Conservation (phyloP, 108 stramenopile species). For the Cylindrotheca fusiformis region DNA sequence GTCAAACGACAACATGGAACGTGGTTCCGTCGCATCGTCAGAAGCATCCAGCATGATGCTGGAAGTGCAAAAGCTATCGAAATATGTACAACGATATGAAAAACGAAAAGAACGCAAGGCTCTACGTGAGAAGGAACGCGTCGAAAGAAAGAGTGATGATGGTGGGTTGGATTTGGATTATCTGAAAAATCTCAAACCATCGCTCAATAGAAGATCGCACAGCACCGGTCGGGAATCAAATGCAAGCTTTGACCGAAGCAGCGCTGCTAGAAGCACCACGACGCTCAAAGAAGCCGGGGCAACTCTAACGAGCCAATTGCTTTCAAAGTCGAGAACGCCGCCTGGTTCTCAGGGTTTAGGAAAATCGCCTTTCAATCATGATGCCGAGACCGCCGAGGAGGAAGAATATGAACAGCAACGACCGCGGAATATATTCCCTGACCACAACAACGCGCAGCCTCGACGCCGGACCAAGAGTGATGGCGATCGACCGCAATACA, state of each 20-base stretch:
- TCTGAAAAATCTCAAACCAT: neutral
- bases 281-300: neutral
- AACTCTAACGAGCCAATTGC: neutral
- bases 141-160: neutral
- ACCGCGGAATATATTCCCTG: neutral
- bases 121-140: slow-evolving; percentile 10
- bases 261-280: neutral
- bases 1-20: neutral
- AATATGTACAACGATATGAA: slow-evolving; percentile 36
- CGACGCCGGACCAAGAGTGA: slow-evolving; percentile 1
- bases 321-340: neutral
- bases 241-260: neutral
- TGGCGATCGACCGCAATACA: neutral
- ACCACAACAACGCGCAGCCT: neutral
- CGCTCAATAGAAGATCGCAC: neutral
- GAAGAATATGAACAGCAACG: neutral
- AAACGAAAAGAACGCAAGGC: slow-evolving; percentile 29
- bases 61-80: slow-evolving; percentile 25
- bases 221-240: neutral
- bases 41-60: neutral
- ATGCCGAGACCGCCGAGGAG: neutral
- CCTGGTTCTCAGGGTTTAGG: neutral
- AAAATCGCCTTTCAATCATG: neutral
- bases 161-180: neutral
- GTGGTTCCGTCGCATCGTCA: neutral